These are phyloP conservation scores for Vanrija pseudolonga DNA, from an alignment of 1,284 basidiomycete species.

Conservation along the genomic window DNA sequence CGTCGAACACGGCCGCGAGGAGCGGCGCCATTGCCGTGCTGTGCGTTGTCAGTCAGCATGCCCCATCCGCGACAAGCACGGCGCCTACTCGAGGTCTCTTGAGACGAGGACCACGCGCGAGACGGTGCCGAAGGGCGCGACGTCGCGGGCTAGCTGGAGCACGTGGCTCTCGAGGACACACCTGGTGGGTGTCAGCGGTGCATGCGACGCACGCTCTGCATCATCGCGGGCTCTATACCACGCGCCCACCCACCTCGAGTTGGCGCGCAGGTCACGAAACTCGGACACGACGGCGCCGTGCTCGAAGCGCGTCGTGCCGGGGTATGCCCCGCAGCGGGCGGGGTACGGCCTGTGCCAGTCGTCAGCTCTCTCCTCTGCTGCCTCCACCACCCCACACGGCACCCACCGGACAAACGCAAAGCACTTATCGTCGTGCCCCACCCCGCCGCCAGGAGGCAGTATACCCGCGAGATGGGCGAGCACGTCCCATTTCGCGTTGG, in stretches of 20 bases:
- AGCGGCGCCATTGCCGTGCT: constrained; percentile 7
- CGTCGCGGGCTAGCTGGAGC: not conserved
- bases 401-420: constrained; percentile 5
- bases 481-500: constrained; percentile 7
- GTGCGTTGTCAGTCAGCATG: not conserved
- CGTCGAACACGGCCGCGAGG: constrained; percentile 6
- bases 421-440: constrained; percentile 10
- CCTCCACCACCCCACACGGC: not conserved
- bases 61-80: too few species aligned
- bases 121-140: not conserved
- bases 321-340: too few species aligned
- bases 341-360: constrained; percentile 1
- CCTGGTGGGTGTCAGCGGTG: not conserved
- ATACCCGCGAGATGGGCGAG: constrained; percentile 7
- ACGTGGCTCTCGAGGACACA: constrained; percentile 9
- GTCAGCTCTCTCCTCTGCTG: not conserved
- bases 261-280: constrained; percentile 10
- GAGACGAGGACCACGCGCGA: constrained; percentile 4
- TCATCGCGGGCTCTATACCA: too few species aligned
- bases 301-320: constrained; percentile 11
- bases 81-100: constrained; percentile 2
- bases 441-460: constrained; percentile 4
- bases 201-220: too few species aligned
- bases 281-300: constrained; percentile 3
- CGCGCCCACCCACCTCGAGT: not conserved